Evolutionary conservation across 306 rosid genomes (phyloP), one percentile per base, ranked within the genome.

Genomic region (Carpinus fangiana): DNA sequence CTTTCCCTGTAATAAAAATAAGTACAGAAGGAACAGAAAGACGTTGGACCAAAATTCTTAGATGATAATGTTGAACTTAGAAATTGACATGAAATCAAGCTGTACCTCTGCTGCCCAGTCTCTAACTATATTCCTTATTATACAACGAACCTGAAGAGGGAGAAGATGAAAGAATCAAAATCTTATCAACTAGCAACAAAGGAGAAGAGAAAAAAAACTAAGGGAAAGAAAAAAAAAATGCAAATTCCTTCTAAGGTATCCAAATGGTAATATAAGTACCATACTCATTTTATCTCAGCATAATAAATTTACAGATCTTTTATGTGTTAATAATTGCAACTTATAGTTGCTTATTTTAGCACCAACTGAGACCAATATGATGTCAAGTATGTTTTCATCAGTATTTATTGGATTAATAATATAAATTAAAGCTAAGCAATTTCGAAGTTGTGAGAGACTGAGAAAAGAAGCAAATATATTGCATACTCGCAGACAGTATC

Each of bases 31-130:
- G 28, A 59, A 48, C 77, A 74, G 38, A 60, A 60, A 70, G 48
- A 70, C 36, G 57, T 61, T 28, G 16, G 76, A 67, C n/a, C 61
- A 67, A 53, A 60, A 23, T 73, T 45, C 50, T 13, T 43, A 74
- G 21, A 76, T 73, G 67, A 81, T 45, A 73, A 23, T 59, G 45
- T 68, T 34, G 43, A 54, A 59, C 50, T 57, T 31, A 72, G 31
- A 78, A 41, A 51, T 28, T 38, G 76, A 48, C 11, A 73, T 57
- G 56, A 51, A 73, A 77, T 38, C 73, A 66, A 45, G 62, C 61
- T 8, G 57, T 92, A 95, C 99, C 93, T 95, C 98, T 61, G 81
- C 84, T 13, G 97, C 96, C 99, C 99, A 95, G 70, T 95, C 99
- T 89, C 99, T 91, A 61, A 91, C 98, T 83, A 95, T 83, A 78